Evolutionary conservation across 1,139 yeast species (phyloP).

Genomic region (Yamadazyma taylorii): DNA sequence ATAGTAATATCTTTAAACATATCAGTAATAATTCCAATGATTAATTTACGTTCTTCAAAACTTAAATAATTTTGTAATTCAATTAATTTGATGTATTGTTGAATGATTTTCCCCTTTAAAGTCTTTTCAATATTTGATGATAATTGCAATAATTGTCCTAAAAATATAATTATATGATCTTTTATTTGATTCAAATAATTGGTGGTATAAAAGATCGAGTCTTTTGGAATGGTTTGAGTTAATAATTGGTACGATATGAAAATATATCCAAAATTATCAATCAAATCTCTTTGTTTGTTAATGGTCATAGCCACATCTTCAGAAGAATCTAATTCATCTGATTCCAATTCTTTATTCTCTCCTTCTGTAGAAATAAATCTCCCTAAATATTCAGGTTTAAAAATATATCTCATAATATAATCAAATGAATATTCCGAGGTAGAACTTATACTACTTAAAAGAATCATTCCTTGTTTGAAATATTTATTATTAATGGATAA

Average conservation of each 20-base stretch:
- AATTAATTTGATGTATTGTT: conserved; percentile 59
- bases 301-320: conserved; percentile 42
- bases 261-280: conserved; percentile 61
- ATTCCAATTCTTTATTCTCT: conserved; percentile 8
- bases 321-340: conserved; percentile 17
- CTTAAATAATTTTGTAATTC: conserved; percentile 47
- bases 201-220: conserved; percentile 21
- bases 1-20: conserved; percentile 43
- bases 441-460: conserved; percentile 58
- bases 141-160: conserved; percentile 67
- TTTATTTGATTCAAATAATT: conserved; percentile 37
- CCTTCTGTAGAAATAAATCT: conserved; percentile 28
- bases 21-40: conserved; percentile 68
- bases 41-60: conserved; percentile 55
- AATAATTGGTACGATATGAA: conserved; percentile 30
- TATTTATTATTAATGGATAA: conserved; percentile 53
- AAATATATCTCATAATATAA: conserved; percentile 38
- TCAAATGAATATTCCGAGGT: conserved; percentile 42
- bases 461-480: conserved; percentile 56
- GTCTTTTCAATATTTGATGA: conserved; percentile 68
- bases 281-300: conserved; percentile 57
- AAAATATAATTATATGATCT: conserved; percentile 63
- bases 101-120: conserved; percentile 63
- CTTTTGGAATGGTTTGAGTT: conserved; percentile 23
- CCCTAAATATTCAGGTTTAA: conserved; percentile 38